These are phyloP conservation scores for Eucalyptus cloeziana DNA, from an alignment of 345 rosid genomes.

Conservation along the genomic window DNA sequence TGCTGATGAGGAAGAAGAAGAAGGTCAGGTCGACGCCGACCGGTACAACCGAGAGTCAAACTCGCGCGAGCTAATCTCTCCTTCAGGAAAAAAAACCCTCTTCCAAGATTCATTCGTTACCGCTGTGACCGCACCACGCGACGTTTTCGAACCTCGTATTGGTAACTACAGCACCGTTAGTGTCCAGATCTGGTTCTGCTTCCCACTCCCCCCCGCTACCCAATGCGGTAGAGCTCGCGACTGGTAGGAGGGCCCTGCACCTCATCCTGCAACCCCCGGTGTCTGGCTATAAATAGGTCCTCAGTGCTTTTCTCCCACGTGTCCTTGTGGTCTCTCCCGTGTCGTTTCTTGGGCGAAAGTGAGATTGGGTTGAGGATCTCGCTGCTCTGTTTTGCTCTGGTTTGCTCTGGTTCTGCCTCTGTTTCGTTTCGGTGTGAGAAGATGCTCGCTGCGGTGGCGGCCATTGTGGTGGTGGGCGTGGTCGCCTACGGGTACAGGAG, in stretches of 20 bases:
- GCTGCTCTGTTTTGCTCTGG: not conserved
- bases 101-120: not conserved
- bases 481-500: conserved; percentile 1
- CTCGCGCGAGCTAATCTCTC: not conserved
- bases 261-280: not conserved
- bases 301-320: not conserved
- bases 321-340: not conserved
- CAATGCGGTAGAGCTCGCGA: not conserved
- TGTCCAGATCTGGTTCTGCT: not conserved
- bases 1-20: not conserved
- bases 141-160: not conserved
- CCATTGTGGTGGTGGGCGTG: not conserved
- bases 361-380: not conserved
- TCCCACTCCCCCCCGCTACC: not conserved
- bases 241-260: not conserved
- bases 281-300: not conserved
- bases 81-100: not conserved
- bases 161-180: not conserved
- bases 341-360: not conserved
- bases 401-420: not conserved
- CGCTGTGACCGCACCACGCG: not conserved
- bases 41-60: not conserved
- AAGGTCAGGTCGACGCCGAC: not conserved
- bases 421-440: not conserved
- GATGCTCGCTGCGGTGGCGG: not conserved